phyloP scores from a whole-genome alignment of 208 protist genomes.

The Trypanosoma conorhini region DNA sequence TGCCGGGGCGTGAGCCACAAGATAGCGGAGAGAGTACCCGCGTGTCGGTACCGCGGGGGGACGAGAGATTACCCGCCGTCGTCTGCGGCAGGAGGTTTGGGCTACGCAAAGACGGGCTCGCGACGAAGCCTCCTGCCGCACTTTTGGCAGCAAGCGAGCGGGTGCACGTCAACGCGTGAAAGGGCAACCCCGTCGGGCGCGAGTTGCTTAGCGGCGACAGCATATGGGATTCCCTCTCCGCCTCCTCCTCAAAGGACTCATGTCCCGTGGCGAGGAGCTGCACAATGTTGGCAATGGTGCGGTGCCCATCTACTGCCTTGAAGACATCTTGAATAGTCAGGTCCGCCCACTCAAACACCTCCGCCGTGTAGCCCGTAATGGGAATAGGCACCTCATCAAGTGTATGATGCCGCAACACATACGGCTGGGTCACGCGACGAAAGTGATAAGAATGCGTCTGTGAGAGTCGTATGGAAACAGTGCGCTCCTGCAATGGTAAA shows the following conservation, averaged over 20 bases:
- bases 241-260: slow-evolving; percentile 39
- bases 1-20: not conserved
- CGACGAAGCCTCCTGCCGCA: not conserved
- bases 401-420: slow-evolving; percentile 37
- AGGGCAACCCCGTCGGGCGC: not conserved
- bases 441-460: slow-evolving; percentile 59
- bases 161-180: not conserved
- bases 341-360: slow-evolving; percentile 64
- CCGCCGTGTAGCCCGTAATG: slow-evolving; percentile 36
- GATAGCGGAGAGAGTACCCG: slow-evolving; percentile 10
- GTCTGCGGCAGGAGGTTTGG: not conserved
- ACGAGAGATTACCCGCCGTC: not conserved
- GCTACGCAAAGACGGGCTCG: not conserved
- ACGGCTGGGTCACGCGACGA: slow-evolving; percentile 40
- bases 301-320: slow-evolving; percentile 58
- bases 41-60: not conserved
- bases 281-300: slow-evolving; percentile 66
- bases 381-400: slow-evolving; percentile 66
- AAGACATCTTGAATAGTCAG: slow-evolving; percentile 64
- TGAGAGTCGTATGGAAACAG: slow-evolving; percentile 36
- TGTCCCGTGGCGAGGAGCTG: slow-evolving; percentile 50
- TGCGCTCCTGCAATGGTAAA: slow-evolving; percentile 2
- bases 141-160: not conserved
- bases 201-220: slow-evolving; percentile 33
- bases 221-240: slow-evolving; percentile 18